A percentile compares a stretch with the other conserved stretches of the same genome.
Conservation (phyloP, 106 monocot species). For the Dendrobium chrysotoxum region DNA sequence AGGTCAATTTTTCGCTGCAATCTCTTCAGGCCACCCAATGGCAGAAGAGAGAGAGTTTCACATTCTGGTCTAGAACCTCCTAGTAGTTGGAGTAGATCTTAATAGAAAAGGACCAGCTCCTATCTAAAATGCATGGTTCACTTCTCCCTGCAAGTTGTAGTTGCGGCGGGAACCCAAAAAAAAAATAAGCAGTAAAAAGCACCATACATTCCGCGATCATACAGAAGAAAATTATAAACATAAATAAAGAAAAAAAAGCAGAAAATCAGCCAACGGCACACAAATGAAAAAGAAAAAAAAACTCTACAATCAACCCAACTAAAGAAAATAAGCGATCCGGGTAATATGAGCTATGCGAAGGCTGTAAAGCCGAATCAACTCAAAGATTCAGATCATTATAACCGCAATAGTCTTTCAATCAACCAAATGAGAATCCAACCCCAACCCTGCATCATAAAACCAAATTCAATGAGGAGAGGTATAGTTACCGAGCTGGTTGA, state of each 20-base stretch:
- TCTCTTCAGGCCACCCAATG: not conserved
- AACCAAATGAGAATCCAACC: not conserved
- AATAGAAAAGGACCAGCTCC: no score
- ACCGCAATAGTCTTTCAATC: not conserved
- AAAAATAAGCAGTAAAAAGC: no score
- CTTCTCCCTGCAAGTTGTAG: no score
- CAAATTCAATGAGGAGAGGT: not conserved
- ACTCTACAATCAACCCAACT: not conserved
- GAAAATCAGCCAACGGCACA: not conserved
- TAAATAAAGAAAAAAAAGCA: not conserved
- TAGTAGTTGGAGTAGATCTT: no score
- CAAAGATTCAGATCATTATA: not conserved
- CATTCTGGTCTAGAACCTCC: no score
- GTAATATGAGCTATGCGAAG: not conserved
- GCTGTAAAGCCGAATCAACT: not conserved
- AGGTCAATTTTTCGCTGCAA: not conserved
- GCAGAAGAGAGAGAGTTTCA: no score
- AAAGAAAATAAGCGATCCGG: not conserved
- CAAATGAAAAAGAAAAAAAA: not conserved
- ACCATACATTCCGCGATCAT: no score
- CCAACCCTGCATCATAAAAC: not conserved
- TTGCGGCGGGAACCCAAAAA: no score
- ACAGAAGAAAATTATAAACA: not conserved
- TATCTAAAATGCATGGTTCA: no score
- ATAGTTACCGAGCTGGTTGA: conserved; percentile 19